phyloP scores from a whole-genome alignment of 1,284 basidiomycete species.

The Heterobasidion parviporum region DNA sequence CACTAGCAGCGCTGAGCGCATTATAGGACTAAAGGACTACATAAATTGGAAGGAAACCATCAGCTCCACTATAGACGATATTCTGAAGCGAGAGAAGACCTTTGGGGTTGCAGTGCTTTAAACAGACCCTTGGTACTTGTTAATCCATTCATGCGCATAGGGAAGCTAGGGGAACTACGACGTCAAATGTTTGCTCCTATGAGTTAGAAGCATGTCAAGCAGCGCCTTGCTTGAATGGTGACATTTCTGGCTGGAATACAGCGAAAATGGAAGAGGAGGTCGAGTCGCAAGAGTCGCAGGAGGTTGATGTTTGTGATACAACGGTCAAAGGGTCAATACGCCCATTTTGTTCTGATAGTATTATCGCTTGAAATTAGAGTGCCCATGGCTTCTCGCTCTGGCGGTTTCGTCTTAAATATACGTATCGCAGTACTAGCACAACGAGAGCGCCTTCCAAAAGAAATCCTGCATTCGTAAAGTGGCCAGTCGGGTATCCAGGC shows the following conservation, averaged over 20 bases:
- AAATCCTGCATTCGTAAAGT: conserved; percentile 27
- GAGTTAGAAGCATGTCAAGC: no score
- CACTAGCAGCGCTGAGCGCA: background rate
- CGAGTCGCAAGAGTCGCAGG: no score
- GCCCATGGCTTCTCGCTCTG: conserved; percentile 13
- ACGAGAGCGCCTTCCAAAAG: conserved; percentile 16
- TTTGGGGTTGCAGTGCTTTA: background rate
- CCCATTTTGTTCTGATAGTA: no score
- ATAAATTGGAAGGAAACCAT: conserved; percentile 16
- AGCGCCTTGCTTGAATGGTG: no score
- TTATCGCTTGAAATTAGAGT: conserved; percentile 2
- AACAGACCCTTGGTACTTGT: background rate
- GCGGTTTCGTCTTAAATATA: conserved; percentile 16
- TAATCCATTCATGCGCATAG: no score
- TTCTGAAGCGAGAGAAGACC: background rate
- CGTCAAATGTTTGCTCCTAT: no score
- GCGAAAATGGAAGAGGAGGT: no score
- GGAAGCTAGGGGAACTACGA: no score
- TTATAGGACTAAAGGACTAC: conserved; percentile 10
- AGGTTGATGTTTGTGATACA: no score
- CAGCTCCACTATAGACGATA: conserved; percentile 8
- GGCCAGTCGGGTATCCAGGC: conserved; percentile 25
- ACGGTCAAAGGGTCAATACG: no score
- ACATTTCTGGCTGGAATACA: no score
- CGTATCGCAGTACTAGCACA: conserved; percentile 11